These are phyloP conservation scores for Floccularia luteovirens DNA, from an alignment of 768 basidiomycete species.

Conservation along the genomic window DNA sequence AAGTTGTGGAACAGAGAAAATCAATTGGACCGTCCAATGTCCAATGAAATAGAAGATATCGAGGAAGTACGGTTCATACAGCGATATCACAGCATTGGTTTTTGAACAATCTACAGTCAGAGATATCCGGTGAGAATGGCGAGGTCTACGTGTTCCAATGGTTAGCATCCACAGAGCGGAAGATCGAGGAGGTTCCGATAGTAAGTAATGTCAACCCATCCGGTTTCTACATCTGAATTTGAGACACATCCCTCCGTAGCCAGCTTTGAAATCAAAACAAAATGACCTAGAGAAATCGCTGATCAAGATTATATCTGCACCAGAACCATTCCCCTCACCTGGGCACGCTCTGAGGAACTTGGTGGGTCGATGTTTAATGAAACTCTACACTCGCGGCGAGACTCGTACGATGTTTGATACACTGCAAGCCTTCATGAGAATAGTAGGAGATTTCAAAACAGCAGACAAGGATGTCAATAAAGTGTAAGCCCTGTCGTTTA, in stretches of 20 bases:
- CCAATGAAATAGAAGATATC: no score
- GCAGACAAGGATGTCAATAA: conserved; percentile 54
- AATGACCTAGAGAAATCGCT: conserved; percentile 52
- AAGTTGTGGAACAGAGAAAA: no score
- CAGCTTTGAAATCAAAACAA: conserved; percentile 59
- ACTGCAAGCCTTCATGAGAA: conserved; percentile 67
- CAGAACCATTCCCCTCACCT: conserved; percentile 67
- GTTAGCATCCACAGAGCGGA: conserved; percentile 61
- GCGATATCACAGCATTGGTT: no score
- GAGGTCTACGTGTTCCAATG: conserved; percentile 84
- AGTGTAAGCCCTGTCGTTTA: conserved; percentile 40
- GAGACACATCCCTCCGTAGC: no score
- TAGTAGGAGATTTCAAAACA: conserved; percentile 65
- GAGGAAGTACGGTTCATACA: no score
- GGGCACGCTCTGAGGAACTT: conserved; percentile 82
- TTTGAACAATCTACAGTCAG: conserved; percentile 55
- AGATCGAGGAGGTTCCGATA: conserved; percentile 35
- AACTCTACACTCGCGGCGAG: conserved; percentile 74
- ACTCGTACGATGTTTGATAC: conserved; percentile 84
- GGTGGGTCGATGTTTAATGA: conserved; percentile 68
- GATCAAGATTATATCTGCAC: conserved; percentile 59
- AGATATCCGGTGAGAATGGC: conserved; percentile 65
- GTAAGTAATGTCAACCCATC: conserved; percentile 31
- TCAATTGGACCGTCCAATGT: no score
- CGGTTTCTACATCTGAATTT: not conserved